Evolutionary conservation across 805 yeast genomes (phyloP), one percentile per base, ranked within the genome.

Genomic region (Ogataea dorogensis): DNA sequence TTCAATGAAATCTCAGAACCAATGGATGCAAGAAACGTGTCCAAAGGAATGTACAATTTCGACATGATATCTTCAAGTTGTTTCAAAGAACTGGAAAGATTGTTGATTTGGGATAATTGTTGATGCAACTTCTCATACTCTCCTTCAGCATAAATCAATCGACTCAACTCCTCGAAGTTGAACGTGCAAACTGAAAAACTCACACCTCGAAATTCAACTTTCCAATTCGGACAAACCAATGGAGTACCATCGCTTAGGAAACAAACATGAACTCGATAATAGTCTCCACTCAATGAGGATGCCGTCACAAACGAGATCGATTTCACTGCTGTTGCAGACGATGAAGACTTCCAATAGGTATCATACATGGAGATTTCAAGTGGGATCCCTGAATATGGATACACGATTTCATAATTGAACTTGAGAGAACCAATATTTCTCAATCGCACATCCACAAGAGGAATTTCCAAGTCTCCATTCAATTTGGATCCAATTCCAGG

Each of bases 321-420:
- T 20, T 57, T 53, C 14, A 54, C 47, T 15, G 51, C 44, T 7
- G 47, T 53, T 1, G 56, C 50, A 7, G 56, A 76, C 28, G 81
- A 74, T 0, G 96, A 85, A 1, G 95, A 81, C 61, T 89, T 93
- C 98, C 98, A 91, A 62, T 91, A 91, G 0, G 98, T 91, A 54
- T 89, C 97, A 56, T 85, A 88, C 64, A 87, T 86, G 8, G 95
- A 81, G 27, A 94, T 83, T 59, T 89, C 97, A 40, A 91, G 65
- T 4, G 95, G 82, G 0, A 64, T 65, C 5, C 96, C 97, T 5
- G 80, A 70, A 56, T 82, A 93, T n/a, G 98, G 97, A 57, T 80
- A 79, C 33, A 91, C 86, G 3, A 91, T 75, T 51, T 86, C 89
- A 61, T 79, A 87, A 44, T 77, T 75, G 60, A 89, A 84, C 23